phyloP scores from a whole-genome alignment of 208 protist genomes.

The Leishmania gerbilli region DNA sequence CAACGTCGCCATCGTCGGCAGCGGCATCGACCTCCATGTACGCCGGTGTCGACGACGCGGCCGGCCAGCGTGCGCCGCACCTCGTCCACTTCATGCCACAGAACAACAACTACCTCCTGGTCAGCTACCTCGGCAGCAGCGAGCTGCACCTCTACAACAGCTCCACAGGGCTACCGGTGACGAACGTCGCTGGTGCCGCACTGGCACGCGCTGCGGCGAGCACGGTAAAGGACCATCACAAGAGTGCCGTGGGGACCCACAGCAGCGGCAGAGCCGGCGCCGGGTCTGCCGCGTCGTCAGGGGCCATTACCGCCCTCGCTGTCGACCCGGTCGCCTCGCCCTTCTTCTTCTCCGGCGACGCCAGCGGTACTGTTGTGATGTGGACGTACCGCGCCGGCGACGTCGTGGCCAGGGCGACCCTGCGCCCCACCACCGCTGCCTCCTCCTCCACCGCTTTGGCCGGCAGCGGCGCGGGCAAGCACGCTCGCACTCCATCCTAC shows the following conservation, averaged over 20 bases:
- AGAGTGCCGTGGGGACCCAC: background rate
- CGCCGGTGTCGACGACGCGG: background rate
- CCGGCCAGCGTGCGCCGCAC: conserved; percentile 24
- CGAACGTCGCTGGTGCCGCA: conserved; percentile 24
- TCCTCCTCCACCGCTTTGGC: background rate
- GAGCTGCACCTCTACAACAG: conserved; percentile 63
- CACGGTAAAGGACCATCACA: background rate
- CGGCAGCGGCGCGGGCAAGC: conserved; percentile 4
- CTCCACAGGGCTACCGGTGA: conserved; percentile 64
- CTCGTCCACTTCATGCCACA: conserved; percentile 60
- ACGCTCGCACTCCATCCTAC: conserved; percentile 8
- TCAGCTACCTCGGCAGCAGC: conserved; percentile 44
- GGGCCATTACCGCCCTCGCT: conserved; percentile 41
- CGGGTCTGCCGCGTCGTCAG: background rate
- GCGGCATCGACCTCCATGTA: background rate
- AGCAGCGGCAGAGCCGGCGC: background rate
- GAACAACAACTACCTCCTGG: conserved; percentile 80
- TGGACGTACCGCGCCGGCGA: conserved; percentile 52
- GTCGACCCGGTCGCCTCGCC: conserved; percentile 43
- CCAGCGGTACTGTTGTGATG: conserved; percentile 41
- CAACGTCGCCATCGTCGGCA: conserved; percentile 4
- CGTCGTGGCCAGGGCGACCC: conserved; percentile 21
- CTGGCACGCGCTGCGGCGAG: conserved; percentile 1
- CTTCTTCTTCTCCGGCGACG: conserved; percentile 66
- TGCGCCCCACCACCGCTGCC: conserved; percentile 9